Base-by-base conservation (phyloP, 1,139 yeast species). In the Pichia sp. region DNA sequence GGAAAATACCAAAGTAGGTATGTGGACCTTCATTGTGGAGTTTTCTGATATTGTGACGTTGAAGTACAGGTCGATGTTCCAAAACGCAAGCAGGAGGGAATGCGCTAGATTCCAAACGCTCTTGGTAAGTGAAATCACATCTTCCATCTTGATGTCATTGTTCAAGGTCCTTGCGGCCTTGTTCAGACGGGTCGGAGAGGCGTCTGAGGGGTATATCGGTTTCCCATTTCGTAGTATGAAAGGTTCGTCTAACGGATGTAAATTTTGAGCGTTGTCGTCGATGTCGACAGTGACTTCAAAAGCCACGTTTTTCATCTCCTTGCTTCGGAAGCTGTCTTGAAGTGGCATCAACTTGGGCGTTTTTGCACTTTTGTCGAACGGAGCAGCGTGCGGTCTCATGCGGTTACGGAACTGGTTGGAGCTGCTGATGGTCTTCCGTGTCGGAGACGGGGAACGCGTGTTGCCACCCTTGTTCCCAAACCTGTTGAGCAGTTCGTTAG, bases 241-340 rank as follows among this genome's bases (percentile, higher is more conserved):
- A 2, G 70, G 70, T 54, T 63, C 65, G 50, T 67, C 70, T 10
- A 67, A 44, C 3, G 70, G 70, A 58, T 67, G 70, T 6, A 63
- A 50, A 50, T 62, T 64, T 42, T 58, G 60, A 7, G 10, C 8
- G 1, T 29, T 45, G 43, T 43, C 40, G 10, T 43, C 50, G 7
- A 46, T 32, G 29, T 53, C 59, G 52, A 61, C 46, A 26, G 56
- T 50, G 7, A 67, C 61, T 54, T 67, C 70, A 49, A 66, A 66
- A 11, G 70, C 70, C 16, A 62, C 60, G 46, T 62, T 63, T 34
- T 59, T 60, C 58, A 65, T 64, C 45, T 61, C 62, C 26, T 53
- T 45, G n/a, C 54, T 49, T n/a, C 5, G 23, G 16, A 11, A 3
- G n/a, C 16, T n/a, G 26, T 32, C 38, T 6, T 15, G 26, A 4